A percentile compares a stretch with the other conserved stretches of the same genome.
Conservation (phyloP, 768 basidiomycete species). For the Lentinula guzmanii region DNA sequence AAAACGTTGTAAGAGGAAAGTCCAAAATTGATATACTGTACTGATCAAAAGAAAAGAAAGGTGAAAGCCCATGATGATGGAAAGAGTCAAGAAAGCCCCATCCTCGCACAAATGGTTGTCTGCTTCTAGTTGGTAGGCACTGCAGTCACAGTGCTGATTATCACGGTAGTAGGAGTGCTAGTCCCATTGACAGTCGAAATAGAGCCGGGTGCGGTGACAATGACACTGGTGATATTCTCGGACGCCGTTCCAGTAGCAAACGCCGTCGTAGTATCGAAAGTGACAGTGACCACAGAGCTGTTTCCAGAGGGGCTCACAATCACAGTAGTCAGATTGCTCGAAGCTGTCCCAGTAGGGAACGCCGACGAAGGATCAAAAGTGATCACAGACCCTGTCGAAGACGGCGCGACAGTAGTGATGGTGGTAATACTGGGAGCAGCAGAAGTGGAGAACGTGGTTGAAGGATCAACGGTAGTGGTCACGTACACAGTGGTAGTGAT, state of each 20-base stretch:
- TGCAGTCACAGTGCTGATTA: not conserved
- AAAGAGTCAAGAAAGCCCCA: not conserved
- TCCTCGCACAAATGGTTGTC: no score
- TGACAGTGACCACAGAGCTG: not conserved
- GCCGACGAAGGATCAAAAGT: not conserved
- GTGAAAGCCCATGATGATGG: not conserved
- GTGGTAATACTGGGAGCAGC: not conserved
- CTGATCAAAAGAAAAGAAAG: not conserved
- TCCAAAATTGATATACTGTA: no score
- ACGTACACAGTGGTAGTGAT: not conserved
- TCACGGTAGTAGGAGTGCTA: not conserved
- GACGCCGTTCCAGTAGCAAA: not conserved
- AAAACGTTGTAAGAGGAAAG: no score
- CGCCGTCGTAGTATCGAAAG: not conserved
- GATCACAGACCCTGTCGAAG: not conserved
- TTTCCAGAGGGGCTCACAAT: not conserved
- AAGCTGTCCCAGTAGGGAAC: not conserved
- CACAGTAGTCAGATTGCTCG: not conserved
- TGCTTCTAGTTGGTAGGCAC: not conserved
- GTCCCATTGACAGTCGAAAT: not conserved
- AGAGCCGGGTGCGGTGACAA: not conserved
- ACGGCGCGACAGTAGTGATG: not conserved
- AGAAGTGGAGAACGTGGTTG: not conserved
- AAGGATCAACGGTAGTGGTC: not conserved
- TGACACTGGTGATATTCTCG: not conserved